A percentile compares a stretch with the other conserved stretches of the same genome.
phyloP scores from a whole-genome alignment of 352 stramenopile genomes.

The Globisporangium recalcitrans region DNA sequence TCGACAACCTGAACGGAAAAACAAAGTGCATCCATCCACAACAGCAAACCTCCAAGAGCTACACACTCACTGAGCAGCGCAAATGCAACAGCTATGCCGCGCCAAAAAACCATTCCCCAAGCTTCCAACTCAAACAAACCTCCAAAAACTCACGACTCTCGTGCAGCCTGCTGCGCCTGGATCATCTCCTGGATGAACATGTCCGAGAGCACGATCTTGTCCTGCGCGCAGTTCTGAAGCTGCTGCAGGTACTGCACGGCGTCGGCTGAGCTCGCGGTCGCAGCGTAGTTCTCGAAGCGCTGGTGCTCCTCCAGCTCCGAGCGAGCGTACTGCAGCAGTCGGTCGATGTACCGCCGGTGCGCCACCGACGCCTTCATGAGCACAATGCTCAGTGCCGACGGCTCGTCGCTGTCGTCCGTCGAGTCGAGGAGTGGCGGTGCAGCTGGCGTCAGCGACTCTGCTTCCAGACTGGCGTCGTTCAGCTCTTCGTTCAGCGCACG shows the following conservation, averaged over 20 bases:
- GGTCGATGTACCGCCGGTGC: constrained; percentile 70
- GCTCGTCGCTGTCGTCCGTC: constrained; percentile 32
- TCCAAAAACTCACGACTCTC: constrained; percentile 50
- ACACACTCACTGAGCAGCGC: too few species aligned
- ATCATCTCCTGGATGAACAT: constrained; percentile 85
- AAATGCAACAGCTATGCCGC: too few species aligned
- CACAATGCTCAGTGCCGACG: constrained; percentile 59
- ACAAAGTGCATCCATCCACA: too few species aligned
- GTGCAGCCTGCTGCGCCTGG: constrained; percentile 66
- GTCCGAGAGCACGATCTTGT: constrained; percentile 85
- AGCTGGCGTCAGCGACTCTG: constrained; percentile 22
- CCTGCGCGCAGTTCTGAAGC: constrained; percentile 78
- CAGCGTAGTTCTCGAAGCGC: constrained; percentile 67
- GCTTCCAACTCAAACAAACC: background rate
- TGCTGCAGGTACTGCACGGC: constrained; percentile 84
- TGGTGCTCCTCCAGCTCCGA: constrained; percentile 73
- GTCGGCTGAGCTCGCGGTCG: constrained; percentile 74
- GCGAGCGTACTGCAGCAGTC: constrained; percentile 57
- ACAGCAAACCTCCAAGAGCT: background rate
- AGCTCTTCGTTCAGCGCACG: constrained; percentile 22
- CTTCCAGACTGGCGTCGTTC: constrained; percentile 14
- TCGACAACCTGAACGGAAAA: too few species aligned
- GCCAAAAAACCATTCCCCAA: background rate
- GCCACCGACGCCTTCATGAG: constrained; percentile 50
- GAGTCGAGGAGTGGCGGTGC: constrained; percentile 17